Evolutionary conservation across 1,284 basidiomycete genomes (phyloP).

Genomic region (Pseudozyma pruni): DNA sequence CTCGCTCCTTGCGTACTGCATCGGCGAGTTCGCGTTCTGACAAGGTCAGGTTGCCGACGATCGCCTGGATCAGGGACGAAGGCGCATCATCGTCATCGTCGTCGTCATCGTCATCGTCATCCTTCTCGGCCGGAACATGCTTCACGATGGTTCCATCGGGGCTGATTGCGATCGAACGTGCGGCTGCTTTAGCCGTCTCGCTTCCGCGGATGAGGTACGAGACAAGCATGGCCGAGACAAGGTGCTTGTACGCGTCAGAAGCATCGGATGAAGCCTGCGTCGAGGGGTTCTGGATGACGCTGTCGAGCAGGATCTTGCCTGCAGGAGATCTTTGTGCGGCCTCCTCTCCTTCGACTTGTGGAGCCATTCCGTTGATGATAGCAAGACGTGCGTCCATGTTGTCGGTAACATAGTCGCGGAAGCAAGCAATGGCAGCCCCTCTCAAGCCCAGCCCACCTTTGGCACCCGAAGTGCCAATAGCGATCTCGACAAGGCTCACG

Average conservation of each 20-base stretch:
- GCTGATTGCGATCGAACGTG: constrained; percentile 70
- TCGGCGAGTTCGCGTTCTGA: constrained; percentile 71
- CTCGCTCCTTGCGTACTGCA: constrained; percentile 59
- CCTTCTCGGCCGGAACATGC: constrained; percentile 13
- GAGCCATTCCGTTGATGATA: constrained; percentile 72
- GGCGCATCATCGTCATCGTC: constrained; percentile 71
- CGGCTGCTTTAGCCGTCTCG: constrained; percentile 72
- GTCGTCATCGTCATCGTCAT: constrained; percentile 61
- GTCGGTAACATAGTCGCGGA: constrained; percentile 64
- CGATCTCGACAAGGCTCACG: constrained; percentile 46
- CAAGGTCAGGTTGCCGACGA: constrained; percentile 76
- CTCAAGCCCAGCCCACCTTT: constrained; percentile 55
- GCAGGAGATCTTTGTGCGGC: constrained; percentile 63
- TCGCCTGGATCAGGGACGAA: constrained; percentile 71
- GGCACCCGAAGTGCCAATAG: constrained; percentile 49
- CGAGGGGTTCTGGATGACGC: constrained; percentile 69
- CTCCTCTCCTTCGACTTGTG: constrained; percentile 3
- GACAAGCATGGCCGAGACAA: constrained; percentile 66
- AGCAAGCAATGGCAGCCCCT: constrained; percentile 57
- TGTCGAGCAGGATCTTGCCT: constrained; percentile 71
- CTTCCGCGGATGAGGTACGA: constrained; percentile 72
- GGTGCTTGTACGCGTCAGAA: constrained; percentile 70
- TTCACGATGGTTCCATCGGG: constrained; percentile 52
- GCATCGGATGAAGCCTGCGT: constrained; percentile 25
- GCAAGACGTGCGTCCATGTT: constrained; percentile 69